These are phyloP conservation scores for Chaetomium globosum DNA, from an alignment of 2,329 filamentous ascomycete species.

Conservation along the genomic window DNA sequence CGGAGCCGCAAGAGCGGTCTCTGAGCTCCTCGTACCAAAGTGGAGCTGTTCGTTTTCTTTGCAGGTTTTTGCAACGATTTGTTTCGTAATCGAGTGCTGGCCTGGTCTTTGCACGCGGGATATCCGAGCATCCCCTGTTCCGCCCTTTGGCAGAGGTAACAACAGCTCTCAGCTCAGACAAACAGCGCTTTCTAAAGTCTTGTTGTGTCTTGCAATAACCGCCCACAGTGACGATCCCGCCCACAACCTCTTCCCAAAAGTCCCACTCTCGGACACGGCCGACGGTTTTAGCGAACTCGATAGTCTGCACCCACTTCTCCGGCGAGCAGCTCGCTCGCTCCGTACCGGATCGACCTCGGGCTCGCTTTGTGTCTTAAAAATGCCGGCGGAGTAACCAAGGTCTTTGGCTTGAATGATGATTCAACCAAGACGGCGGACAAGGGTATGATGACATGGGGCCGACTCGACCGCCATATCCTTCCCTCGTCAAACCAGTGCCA, in stretches of 20 bases:
- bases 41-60: not conserved
- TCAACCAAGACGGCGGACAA: no score
- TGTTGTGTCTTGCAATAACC: not conserved
- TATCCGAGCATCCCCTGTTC: not conserved
- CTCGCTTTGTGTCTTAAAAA: not conserved
- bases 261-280: not conserved
- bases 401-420: no score
- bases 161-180: constrained; percentile 9
- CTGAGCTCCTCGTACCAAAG: not conserved
- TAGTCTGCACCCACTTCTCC: no score
- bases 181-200: not conserved
- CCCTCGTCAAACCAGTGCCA: no score
- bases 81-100: not conserved
- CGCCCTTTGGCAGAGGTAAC: constrained; percentile 10
- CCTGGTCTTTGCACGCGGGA: not conserved
- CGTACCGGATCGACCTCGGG: no score
- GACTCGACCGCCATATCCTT: not conserved
- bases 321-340: not conserved
- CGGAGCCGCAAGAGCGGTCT: constrained; percentile 1
- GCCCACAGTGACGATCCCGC: not conserved
- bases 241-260: not conserved
- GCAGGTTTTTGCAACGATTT: not conserved
- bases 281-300: no score
- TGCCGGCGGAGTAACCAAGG: not conserved
- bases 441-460: not conserved